These are phyloP conservation scores for Ananas comosus DNA, from an alignment of 176 grass and related monocot species.

Conservation along the genomic window DNA sequence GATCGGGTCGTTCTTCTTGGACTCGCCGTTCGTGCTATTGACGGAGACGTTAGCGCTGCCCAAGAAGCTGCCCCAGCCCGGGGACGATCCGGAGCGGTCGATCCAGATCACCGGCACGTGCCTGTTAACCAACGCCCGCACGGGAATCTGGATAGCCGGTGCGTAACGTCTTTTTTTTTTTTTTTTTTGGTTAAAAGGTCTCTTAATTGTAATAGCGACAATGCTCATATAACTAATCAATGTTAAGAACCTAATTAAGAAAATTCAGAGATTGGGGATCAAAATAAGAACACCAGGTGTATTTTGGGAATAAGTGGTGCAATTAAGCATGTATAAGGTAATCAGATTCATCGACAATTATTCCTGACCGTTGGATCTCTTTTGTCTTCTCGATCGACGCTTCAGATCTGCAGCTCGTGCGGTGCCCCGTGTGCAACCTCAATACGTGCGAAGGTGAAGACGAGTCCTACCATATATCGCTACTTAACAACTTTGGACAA, in stretches of 20 bases:
- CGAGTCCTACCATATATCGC: no score
- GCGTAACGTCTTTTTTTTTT: not conserved
- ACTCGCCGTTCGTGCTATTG: constrained; percentile 44
- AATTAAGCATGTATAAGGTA: no score
- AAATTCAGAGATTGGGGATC: no score
- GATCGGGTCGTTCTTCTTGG: constrained; percentile 64
- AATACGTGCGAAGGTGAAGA: constrained; percentile 51
- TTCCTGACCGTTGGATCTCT: not conserved
- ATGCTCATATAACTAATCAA: no score
- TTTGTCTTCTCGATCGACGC: not conserved
- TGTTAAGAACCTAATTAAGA: no score
- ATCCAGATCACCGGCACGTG: constrained; percentile 53
- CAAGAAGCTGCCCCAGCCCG: constrained; percentile 16
- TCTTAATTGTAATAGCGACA: no score
- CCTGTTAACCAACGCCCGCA: constrained; percentile 35
- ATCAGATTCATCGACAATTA: no score
- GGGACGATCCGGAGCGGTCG: constrained; percentile 14
- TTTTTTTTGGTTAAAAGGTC: no score
- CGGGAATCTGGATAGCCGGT: constrained; percentile 92
- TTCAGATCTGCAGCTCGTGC: constrained; percentile 75
- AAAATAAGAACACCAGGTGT: no score
- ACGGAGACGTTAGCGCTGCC: constrained; percentile 51
- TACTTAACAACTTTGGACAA: no score
- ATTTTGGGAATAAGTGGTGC: no score
- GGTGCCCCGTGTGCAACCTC: constrained; percentile 64